Evolutionary conservation across 106 monocot genomes (phyloP).

Genomic region (Triglochin maritima): DNA sequence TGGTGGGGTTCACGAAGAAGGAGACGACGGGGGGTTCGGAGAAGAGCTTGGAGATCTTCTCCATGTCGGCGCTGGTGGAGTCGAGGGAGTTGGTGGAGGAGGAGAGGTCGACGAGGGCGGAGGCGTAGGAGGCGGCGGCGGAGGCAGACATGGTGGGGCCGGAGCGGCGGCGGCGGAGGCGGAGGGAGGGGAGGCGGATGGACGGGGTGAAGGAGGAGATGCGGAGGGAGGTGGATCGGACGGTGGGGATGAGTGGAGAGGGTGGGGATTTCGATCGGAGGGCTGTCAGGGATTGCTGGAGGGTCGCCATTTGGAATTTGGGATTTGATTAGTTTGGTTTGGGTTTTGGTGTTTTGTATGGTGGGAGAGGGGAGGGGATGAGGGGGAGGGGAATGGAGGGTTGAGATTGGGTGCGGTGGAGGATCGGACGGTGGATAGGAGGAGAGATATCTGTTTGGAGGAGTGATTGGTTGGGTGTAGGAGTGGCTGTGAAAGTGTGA

Average conservation of each 20-base stretch:
- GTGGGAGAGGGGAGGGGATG: background rate
- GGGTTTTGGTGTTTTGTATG: background rate
- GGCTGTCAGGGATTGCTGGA: constrained; percentile 5
- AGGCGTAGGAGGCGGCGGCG: constrained; percentile 49
- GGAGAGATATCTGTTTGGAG: background rate
- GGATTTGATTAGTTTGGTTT: too few species aligned
- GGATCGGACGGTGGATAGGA: background rate
- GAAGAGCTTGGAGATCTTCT: constrained; percentile 60
- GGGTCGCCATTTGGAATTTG: background rate
- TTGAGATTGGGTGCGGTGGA: background rate
- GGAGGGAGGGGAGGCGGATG: constrained; percentile 13
- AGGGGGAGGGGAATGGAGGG: background rate
- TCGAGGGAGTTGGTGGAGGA: constrained; percentile 46
- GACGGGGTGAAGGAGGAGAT: constrained; percentile 15
- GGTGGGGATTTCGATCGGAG: constrained; percentile 3
- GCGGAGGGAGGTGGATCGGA: constrained; percentile 11
- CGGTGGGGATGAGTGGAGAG: background rate
- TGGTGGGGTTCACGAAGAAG: constrained; percentile 65
- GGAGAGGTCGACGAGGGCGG: constrained; percentile 58
- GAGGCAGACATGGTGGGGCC: background rate
- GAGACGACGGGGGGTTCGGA: constrained; percentile 17
- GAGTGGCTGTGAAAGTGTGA: background rate
- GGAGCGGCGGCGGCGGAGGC: constrained; percentile 2
- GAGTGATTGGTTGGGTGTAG: background rate
- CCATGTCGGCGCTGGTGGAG: constrained; percentile 43